phyloP scores from a whole-genome alignment of 2,329 filamentous ascomycete species.

The Trichothecium roseum region DNA sequence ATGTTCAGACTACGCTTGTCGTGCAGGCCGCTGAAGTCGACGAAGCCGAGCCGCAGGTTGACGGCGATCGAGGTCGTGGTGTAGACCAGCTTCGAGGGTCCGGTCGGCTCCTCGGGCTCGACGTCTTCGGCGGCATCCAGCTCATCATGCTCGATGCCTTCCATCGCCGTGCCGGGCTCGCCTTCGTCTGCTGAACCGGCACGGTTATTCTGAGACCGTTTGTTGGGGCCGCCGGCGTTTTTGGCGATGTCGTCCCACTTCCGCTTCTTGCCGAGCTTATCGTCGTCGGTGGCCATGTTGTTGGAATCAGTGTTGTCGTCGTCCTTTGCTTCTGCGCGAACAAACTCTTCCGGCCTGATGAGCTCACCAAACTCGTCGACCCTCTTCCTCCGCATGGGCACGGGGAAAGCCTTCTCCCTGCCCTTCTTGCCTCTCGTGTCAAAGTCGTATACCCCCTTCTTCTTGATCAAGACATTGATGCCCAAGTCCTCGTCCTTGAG shows the following conservation, averaged over 20 bases:
- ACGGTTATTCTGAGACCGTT: slow-evolving; percentile 43
- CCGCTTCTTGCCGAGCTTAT: slow-evolving; percentile 77
- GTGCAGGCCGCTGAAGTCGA: slow-evolving; percentile 88
- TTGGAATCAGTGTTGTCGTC: slow-evolving; percentile 50
- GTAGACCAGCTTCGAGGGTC: slow-evolving; percentile 67
- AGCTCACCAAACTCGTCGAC: slow-evolving; percentile 89
- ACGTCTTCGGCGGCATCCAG: slow-evolving; percentile 48
- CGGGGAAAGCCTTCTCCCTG: slow-evolving; percentile 84
- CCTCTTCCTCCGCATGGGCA: slow-evolving; percentile 67
- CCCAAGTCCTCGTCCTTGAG: slow-evolving; percentile 85
- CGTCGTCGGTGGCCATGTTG: slow-evolving; percentile 33
- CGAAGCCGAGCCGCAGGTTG: slow-evolving; percentile 69
- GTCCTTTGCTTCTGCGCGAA: slow-evolving; percentile 85
- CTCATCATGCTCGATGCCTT: slow-evolving; percentile 39
- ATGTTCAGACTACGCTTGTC: slow-evolving; percentile 91
- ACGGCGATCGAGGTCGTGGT: slow-evolving; percentile 53
- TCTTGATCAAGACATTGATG: slow-evolving; percentile 79
- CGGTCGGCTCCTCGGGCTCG: slow-evolving; percentile 38
- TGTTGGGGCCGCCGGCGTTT: slow-evolving; percentile 33
- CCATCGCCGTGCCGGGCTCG: slow-evolving; percentile 19
- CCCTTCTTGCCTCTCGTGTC: slow-evolving; percentile 87
- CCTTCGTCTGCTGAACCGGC: slow-evolving; percentile 34
- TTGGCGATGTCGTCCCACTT: slow-evolving; percentile 71
- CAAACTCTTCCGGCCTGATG: slow-evolving; percentile 87
- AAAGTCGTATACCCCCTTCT: slow-evolving; percentile 86